Evolutionary conservation across 192 early-diverging fungal species (phyloP).

Genomic region (Coemansia sp.): DNA sequence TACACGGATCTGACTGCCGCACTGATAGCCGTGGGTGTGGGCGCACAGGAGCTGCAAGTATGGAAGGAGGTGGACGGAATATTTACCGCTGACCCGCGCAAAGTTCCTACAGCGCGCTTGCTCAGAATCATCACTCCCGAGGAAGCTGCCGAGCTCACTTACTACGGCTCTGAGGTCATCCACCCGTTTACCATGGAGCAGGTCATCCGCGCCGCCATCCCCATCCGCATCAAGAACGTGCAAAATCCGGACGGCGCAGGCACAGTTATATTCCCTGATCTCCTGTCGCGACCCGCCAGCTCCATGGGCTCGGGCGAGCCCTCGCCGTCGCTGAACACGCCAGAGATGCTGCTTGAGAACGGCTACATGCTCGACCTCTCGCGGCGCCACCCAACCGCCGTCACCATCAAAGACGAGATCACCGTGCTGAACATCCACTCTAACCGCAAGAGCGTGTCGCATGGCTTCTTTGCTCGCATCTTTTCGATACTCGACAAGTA

Average conservation of each 20-base stretch:
- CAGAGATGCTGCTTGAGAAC: constrained; percentile 68
- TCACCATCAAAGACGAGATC: constrained; percentile 98
- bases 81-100: constrained; percentile 98
- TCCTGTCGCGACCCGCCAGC: constrained; percentile 57
- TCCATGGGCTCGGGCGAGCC: constrained; percentile 59
- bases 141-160: constrained; percentile 97
- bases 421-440: constrained; percentile 97
- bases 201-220: constrained; percentile 94
- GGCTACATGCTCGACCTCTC: constrained; percentile 76
- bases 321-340: constrained; percentile 61
- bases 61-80: constrained; percentile 99
- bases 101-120: constrained; percentile 83
- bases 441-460: constrained; percentile 92
- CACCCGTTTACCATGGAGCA: constrained; percentile 99
- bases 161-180: constrained; percentile 95
- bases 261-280: constrained; percentile 92
- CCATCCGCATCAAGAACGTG: constrained; percentile 99
- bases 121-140: constrained; percentile 95
- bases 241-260: constrained; percentile 91
- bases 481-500: constrained; percentile 89
- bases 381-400: constrained; percentile 88
- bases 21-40: constrained; percentile 86
- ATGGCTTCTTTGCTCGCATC: constrained; percentile 97
- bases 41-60: constrained; percentile 93
- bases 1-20: constrained; percentile 99